Base-by-base conservation (phyloP, 805 yeast genomes). In the Pichia deserticola region DNA sequence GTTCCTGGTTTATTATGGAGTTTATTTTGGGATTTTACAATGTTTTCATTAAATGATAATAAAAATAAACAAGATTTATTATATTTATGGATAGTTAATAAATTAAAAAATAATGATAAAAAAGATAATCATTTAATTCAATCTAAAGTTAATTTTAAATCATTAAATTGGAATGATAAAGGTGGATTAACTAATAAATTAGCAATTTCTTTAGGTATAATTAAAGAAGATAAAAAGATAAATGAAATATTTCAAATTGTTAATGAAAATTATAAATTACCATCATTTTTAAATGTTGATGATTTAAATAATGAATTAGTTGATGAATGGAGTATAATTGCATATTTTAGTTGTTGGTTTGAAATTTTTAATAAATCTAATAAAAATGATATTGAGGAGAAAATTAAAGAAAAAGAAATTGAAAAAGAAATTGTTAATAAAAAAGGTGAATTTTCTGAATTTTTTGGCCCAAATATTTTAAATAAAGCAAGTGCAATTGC, bases 291-390 rank as follows among this genome's bases (percentile, higher is more conserved):
- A 15, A 13, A 20, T 9, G 8, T 28, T 8, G 38, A 43, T 13
- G 33, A 35, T n/a, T 20, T 34, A 37, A 20, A 28, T 7, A 25
- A 29, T 15, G 47, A 32, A 11, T 37, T 27, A 0, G 87, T 37
- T 0, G 87, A 82, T 54, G 88, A 82, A 54, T 74, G 78, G 54
- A 73, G 82, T 39, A 68, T 82, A 13, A 71, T 82, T 55, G 74
- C 82, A 15, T 82, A 78, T 58, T 62, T 81, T 10, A 73, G 82
- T 12, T 77, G 81, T 56, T 77, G 83, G 81, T 81, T 72, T 63
- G 78, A 77, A 44, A 66, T 69, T 27, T 73, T 73, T 46, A 57
- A 49, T 33, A 15, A 15, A 15, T 5, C 3, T 20, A 6, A 29
- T 28, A 33, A 10, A 15, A 11, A n/a, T 9, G 42, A 25, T 3